Conservation (phyloP, 768 basidiomycete genomes). For the Boletus tylopilopsis region DNA sequence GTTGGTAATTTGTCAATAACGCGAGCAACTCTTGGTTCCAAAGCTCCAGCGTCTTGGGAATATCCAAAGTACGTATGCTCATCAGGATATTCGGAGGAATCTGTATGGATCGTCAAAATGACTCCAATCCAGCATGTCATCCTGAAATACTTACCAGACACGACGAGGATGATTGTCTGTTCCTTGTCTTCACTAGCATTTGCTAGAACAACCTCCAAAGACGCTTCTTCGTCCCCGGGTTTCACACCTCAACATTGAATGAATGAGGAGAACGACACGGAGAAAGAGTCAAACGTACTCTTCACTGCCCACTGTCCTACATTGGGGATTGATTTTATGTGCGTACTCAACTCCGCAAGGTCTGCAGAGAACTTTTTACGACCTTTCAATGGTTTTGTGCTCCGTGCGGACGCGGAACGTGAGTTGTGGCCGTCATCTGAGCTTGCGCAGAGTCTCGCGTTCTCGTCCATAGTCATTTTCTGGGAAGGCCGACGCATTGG, state of each 20-base stretch:
- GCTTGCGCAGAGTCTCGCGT: not conserved
- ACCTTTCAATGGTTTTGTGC: constrained; percentile 40
- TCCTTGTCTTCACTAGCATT: not conserved
- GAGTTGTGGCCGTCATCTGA: not conserved
- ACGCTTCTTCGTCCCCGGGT: constrained; percentile 61
- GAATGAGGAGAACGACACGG: not conserved
- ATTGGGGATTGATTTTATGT: constrained; percentile 34
- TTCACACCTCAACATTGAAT: constrained; percentile 32
- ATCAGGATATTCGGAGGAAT: constrained; percentile 64
- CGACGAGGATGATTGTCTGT: constrained; percentile 38
- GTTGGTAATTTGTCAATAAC: constrained; percentile 45
- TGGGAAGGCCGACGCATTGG: too few relatives aligned
- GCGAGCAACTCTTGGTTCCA: constrained; percentile 37
- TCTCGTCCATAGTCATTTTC: too few relatives aligned
- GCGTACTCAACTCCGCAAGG: constrained; percentile 43
- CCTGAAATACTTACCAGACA: constrained; percentile 41
- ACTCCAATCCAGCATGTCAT: too few relatives aligned
- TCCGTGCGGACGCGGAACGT: not conserved
- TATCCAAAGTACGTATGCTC: constrained; percentile 57
- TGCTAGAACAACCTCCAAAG: constrained; percentile 48
- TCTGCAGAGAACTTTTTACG: constrained; percentile 56
- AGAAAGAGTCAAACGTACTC: constrained; percentile 33
- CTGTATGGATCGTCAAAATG: constrained; percentile 30
- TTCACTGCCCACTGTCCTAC: constrained; percentile 38
- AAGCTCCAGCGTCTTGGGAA: constrained; percentile 39